A percentile compares a stretch with the other conserved stretches of the same genome.
phyloP scores from a whole-genome alignment of 164 flowering plant species.

The Chimonanthus salicifolius region DNA sequence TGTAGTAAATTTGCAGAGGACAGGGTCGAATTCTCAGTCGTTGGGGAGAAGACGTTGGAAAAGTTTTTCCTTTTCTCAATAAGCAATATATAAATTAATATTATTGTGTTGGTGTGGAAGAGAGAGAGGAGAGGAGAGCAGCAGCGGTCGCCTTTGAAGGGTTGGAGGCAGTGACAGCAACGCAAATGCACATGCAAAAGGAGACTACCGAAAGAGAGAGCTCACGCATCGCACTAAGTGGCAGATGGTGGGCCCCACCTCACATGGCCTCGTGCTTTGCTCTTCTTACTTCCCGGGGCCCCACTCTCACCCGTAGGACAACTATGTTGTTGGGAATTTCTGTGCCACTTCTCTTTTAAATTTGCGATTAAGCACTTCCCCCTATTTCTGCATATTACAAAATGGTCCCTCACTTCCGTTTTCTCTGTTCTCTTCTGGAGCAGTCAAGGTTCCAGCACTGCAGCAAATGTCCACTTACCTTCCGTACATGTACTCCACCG shows the following conservation, averaged over 20 bases:
- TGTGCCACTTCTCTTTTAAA: too few species aligned
- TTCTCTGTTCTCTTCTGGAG: too few species aligned
- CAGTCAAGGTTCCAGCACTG: too few species aligned
- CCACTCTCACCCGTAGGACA: not conserved
- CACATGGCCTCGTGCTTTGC: conserved; percentile 30
- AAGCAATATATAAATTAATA: too few species aligned
- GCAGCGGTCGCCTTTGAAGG: not conserved
- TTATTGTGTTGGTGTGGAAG: not conserved
- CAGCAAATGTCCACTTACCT: too few species aligned
- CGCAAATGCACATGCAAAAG: conserved; percentile 10
- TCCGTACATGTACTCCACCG: too few species aligned
- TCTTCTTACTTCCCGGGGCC: not conserved
- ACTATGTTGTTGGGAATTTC: not conserved
- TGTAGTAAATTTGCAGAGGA: not conserved
- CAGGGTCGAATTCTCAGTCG: not conserved
- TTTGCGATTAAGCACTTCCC: too few species aligned
- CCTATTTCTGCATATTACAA: too few species aligned
- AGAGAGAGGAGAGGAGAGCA: conserved; percentile 5
- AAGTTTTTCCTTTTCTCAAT: not conserved
- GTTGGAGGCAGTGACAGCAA: conserved; percentile 3
- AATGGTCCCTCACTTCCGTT: too few species aligned
- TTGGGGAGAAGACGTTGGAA: too few species aligned
- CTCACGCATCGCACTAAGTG: conserved; percentile 19
- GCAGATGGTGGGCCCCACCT: conserved; percentile 34
- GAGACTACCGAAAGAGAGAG: conserved; percentile 7